phyloP scores from a whole-genome alignment of 1,139 yeast genomes.

The Protomyces pachydermus region DNA sequence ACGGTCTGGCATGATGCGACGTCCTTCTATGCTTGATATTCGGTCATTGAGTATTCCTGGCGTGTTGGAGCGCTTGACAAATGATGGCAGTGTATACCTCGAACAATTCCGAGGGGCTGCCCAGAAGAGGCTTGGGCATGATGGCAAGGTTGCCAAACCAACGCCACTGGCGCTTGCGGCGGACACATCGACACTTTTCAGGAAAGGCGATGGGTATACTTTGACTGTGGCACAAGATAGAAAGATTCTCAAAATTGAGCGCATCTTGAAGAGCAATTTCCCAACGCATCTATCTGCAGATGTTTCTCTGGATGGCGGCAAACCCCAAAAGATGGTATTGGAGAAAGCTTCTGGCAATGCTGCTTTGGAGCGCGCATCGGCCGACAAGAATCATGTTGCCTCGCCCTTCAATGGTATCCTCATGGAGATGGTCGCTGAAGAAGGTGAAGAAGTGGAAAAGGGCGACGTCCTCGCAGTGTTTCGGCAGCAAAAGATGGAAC shows the following conservation, averaged over 20 bases:
- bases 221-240: slow-evolving; percentile 88
- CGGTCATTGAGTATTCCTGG: slow-evolving; percentile 48
- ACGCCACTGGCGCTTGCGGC: not conserved
- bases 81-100: slow-evolving; percentile 63
- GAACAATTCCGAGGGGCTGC: not conserved
- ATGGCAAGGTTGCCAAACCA: not conserved
- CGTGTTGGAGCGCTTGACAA: slow-evolving; percentile 74
- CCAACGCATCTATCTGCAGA: slow-evolving; percentile 87
- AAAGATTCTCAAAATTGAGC: slow-evolving; percentile 96
- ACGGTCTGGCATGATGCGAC: slow-evolving; percentile 4
- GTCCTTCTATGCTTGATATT: slow-evolving; percentile 4
- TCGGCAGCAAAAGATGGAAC: slow-evolving; percentile 98
- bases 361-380: slow-evolving; percentile 26
- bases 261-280: slow-evolving; percentile 79
- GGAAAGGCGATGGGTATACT: slow-evolving; percentile 32
- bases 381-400: slow-evolving; percentile 48
- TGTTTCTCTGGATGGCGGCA: slow-evolving; percentile 59
- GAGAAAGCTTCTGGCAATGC: slow-evolving; percentile 41
- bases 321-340: slow-evolving; percentile 67
- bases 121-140: not conserved
- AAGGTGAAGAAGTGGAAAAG: slow-evolving; percentile 66
- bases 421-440: slow-evolving; percentile 76
- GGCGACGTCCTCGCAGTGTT: slow-evolving; percentile 83
- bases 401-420: slow-evolving; percentile 85
- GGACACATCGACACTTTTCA: slow-evolving; percentile 1